Evolutionary conservation across 2,329 filamentous ascomycete species (phyloP).

Genomic region (Aspergillus sp.): DNA sequence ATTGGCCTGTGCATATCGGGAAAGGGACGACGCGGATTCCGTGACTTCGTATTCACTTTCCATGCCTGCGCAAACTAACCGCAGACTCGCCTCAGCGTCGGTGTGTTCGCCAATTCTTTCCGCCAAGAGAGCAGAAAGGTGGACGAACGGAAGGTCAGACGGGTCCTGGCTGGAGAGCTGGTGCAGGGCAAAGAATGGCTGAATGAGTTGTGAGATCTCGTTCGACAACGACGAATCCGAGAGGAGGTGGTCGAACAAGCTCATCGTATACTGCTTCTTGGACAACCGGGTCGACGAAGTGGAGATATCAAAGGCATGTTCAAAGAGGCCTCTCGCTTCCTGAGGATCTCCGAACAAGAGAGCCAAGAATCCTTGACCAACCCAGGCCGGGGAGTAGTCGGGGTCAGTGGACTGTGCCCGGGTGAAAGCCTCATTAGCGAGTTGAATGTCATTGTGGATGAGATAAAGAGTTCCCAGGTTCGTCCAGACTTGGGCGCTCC

Average conservation of each 20-base stretch:
- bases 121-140: constrained; percentile 76
- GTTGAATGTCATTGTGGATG: constrained; percentile 75
- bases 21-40: constrained; percentile 73
- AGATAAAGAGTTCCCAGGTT: constrained; percentile 87
- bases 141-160: constrained; percentile 69
- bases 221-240: constrained; percentile 54
- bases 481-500: constrained; percentile 81
- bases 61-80: constrained; percentile 66
- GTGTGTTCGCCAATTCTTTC: constrained; percentile 74
- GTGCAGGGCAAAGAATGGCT: constrained; percentile 83
- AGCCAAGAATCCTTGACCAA: constrained; percentile 87
- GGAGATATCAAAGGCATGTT: constrained; percentile 90
- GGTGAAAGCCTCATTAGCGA: constrained; percentile 90
- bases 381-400: constrained; percentile 89
- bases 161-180: constrained; percentile 75
- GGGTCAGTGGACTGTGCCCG: constrained; percentile 92
- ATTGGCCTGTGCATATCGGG: constrained; percentile 77
- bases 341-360: constrained; percentile 70
- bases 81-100: constrained; percentile 65
- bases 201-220: constrained; percentile 67
- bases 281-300: constrained; percentile 72
- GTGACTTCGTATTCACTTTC: constrained; percentile 83
- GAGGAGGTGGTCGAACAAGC: constrained; percentile 79
- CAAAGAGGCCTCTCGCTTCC: constrained; percentile 83
- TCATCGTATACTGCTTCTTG: constrained; percentile 76